These are phyloP conservation scores for Paralagenidium karlingii DNA, from an alignment of 352 stramenopile species.

Conservation along the genomic window DNA sequence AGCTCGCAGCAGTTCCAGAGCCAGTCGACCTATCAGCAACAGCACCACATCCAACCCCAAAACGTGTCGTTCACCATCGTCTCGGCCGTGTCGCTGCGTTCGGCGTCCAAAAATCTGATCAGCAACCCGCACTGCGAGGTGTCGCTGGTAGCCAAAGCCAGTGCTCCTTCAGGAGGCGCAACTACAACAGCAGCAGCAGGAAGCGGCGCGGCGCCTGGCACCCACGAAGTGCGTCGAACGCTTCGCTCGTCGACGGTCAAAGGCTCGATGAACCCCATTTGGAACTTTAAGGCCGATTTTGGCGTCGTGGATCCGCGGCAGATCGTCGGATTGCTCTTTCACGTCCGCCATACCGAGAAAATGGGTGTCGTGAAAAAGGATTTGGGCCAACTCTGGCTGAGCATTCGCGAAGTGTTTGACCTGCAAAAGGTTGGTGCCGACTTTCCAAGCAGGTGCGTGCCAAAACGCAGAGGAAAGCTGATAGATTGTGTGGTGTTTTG, in stretches of 20 bases:
- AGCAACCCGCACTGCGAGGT: constrained; percentile 62
- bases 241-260: constrained; percentile 44
- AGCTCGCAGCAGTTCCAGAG: no score
- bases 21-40: no score
- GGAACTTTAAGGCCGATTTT: constrained; percentile 75
- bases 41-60: no score
- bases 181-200: no score
- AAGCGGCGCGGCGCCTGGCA: no score
- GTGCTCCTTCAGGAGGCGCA: no score
- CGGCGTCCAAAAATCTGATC: constrained; percentile 54
- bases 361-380: constrained; percentile 64
- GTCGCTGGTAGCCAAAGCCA: constrained; percentile 22
- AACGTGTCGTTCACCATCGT: no score
- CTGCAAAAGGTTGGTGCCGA: no score
- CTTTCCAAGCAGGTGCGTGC: no score
- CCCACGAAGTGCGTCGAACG: no score
- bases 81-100: constrained; percentile 33
- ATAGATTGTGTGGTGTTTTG: no score
- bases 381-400: constrained; percentile 54
- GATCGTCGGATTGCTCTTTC: constrained; percentile 52
- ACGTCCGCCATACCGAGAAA: constrained; percentile 55
- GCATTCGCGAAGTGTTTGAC: constrained; percentile 53
- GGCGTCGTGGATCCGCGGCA: constrained; percentile 53
- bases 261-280: constrained; percentile 67
- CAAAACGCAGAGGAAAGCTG: no score